A percentile compares a stretch with the other conserved stretches of the same genome.
Evolutionary conservation across 352 stramenopile species (phyloP).

Genomic region (Globisporangium takayamanum): DNA sequence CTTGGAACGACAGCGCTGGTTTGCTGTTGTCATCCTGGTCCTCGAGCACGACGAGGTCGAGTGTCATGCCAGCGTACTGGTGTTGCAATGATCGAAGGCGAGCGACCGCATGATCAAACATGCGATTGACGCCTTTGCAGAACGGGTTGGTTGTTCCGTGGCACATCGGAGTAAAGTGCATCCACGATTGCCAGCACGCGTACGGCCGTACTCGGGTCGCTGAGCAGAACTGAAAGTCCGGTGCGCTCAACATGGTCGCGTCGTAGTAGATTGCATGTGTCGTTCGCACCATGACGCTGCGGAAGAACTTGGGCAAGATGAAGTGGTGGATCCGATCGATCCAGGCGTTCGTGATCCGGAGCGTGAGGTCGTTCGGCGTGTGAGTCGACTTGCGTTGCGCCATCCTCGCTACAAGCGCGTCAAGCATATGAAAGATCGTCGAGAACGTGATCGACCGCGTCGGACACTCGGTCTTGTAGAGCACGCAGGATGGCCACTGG

Average conservation of each 20-base stretch:
- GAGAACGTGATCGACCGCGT: neutral
- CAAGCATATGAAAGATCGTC: slow-evolving; percentile 4
- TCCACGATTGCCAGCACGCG: slow-evolving; percentile 9
- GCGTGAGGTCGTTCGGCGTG: neutral
- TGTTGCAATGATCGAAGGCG: neutral
- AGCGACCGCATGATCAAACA: slow-evolving; percentile 1
- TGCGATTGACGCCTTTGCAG: neutral
- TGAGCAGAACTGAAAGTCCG: slow-evolving; percentile 3
- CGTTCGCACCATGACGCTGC: slow-evolving; percentile 3
- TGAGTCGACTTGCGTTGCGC: neutral
- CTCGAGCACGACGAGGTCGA: slow-evolving; percentile 5
- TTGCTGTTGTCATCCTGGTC: slow-evolving; percentile 1
- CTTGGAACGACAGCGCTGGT: slow-evolving; percentile 1
- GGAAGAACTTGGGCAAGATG: slow-evolving; percentile 21
- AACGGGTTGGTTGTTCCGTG: neutral
- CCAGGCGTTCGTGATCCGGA: slow-evolving; percentile 8
- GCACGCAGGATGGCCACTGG: slow-evolving; percentile 1
- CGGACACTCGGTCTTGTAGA: slow-evolving; percentile 6
- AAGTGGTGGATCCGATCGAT: slow-evolving; percentile 17
- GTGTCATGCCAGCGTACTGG: neutral
- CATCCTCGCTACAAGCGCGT: slow-evolving; percentile 5
- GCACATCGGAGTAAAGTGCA: too few species aligned
- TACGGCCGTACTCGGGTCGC: neutral
- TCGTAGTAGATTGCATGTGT: slow-evolving; percentile 15
- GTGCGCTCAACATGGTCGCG: neutral